Conservation (phyloP, 2,329 filamentous ascomycete genomes). For the Tolypocladium endophyticum region DNA sequence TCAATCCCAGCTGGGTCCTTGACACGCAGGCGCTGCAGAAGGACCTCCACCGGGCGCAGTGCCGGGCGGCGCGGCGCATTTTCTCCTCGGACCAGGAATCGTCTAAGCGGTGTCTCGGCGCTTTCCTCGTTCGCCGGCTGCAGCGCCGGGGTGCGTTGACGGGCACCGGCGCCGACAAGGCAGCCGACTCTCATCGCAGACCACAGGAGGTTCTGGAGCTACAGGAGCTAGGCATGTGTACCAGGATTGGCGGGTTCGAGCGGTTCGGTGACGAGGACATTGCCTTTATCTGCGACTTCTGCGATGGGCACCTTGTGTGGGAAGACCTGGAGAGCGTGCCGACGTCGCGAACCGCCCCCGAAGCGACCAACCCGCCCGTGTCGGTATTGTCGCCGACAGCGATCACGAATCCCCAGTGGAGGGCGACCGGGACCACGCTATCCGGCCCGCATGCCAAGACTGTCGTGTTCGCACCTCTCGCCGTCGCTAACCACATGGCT, state of each 20-base stretch:
- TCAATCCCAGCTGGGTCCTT: slow-evolving; percentile 44
- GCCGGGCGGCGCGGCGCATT: slow-evolving; percentile 45
- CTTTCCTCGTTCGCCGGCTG: slow-evolving; percentile 40
- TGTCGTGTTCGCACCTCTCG: slow-evolving; percentile 45
- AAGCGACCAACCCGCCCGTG: slow-evolving; percentile 7
- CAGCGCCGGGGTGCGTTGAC: slow-evolving; percentile 20
- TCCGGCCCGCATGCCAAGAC: slow-evolving; percentile 34
- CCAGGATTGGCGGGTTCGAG: slow-evolving; percentile 43
- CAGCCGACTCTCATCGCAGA: slow-evolving; percentile 16
- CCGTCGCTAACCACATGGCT: slow-evolving; percentile 46
- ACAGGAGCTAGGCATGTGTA: slow-evolving; percentile 41
- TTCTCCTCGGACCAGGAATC: slow-evolving; percentile 40
- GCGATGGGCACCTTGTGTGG: slow-evolving; percentile 50
- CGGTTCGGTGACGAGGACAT: slow-evolving; percentile 43
- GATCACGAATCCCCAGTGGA: slow-evolving; percentile 34
- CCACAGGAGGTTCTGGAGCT: slow-evolving; percentile 27
- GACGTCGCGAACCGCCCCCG: slow-evolving; percentile 19
- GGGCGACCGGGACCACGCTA: slow-evolving; percentile 33
- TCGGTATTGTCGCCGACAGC: slow-evolving; percentile 12
- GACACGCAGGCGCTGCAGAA: slow-evolving; percentile 38
- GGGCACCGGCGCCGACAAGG: background rate
- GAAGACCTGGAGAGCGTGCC: slow-evolving; percentile 44
- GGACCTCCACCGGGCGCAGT: slow-evolving; percentile 47
- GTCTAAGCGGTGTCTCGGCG: slow-evolving; percentile 41
- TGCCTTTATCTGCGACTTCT: slow-evolving; percentile 51